Percentiles rank a stretch among this genome's conserved stretches.
These are phyloP conservation scores for Cryptococcus neoformans DNA, from an alignment of 1,284 basidiomycete species.

Conservation along the genomic window DNA sequence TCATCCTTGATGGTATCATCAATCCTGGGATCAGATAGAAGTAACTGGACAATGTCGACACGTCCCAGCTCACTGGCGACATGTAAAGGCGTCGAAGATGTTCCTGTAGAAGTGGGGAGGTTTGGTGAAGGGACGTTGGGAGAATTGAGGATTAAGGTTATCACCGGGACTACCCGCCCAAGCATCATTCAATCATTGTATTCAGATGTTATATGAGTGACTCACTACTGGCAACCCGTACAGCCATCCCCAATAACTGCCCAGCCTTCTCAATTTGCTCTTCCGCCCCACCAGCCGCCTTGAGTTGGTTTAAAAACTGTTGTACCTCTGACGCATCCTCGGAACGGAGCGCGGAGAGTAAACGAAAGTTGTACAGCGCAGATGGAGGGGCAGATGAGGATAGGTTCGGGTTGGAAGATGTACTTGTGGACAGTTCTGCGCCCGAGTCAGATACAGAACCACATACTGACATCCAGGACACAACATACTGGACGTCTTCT, in stretches of 20 bases:
- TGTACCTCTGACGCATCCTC: conserved; percentile 76
- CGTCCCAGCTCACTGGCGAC: conserved; percentile 79
- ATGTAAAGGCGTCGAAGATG: conserved; percentile 79
- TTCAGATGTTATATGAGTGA: too few relatives aligned
- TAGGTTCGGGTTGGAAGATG: not conserved
- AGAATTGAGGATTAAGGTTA: conserved; percentile 66
- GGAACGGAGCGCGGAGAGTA: conserved; percentile 71
- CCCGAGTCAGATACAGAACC: too few relatives aligned
- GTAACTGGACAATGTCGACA: conserved; percentile 60
- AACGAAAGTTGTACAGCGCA: conserved; percentile 70
- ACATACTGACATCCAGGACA: too few relatives aligned
- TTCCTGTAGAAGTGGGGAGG: conserved; percentile 57
- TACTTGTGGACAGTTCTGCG: not conserved
- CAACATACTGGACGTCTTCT: too few relatives aligned
- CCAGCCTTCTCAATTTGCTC: conserved; percentile 55
- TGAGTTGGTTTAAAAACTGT: conserved; percentile 74
- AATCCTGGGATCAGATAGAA: conserved; percentile 72
- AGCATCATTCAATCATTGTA: not conserved
- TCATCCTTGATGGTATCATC: conserved; percentile 76
- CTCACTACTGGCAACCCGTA: conserved; percentile 65
- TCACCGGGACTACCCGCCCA: conserved; percentile 48
- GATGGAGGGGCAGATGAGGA: conserved; percentile 12
- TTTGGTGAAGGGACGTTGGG: conserved; percentile 61
- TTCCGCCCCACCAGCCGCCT: conserved; percentile 32
- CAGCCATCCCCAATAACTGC: conserved; percentile 77